Base-by-base conservation (phyloP, 1,139 yeast genomes). In the Meyerozyma guilliermondii region DNA sequence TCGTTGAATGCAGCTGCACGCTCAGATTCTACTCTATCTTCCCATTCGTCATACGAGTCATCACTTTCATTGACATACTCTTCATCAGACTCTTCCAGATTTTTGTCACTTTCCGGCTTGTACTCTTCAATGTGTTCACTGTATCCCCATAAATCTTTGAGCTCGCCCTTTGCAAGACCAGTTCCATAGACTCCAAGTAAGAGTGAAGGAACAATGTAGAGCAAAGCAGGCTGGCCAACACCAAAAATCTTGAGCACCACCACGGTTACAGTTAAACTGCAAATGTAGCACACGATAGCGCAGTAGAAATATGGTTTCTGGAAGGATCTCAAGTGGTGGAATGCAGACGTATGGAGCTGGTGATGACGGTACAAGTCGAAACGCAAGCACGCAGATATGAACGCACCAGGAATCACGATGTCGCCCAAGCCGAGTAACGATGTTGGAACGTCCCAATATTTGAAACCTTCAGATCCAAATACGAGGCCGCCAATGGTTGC, bases 161-260 rank as follows among this genome's bases (percentile, higher is more conserved):
- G 50, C 35, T 81, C 85, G 1, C 74, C 74, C 20, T 65, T 56
- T 8, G 44, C 20, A 17, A 51, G 35, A 0, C 78, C 76, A 3
- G 63, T 51, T 0, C 52, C 33, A 1, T 60, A 31, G 1, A 68
- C 63, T 1, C 74, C 62, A 0, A 65, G 24, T 1, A 77, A 44
- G 39, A 81, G 46, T 4, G 68, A 55, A 4, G 91, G 89, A 6
- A 81, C 80, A 33, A 83, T 60, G 53, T 81, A 83, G 20, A 83
- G 58, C 45, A 83, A 62, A 0, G 89, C 89, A 1, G 89, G 89
- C 58, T 82, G 89, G 1, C 83, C 87, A 5, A 56, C 58, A 4
- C 70, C 53, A 48, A 52, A 76, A 2, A 55, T 42, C 38, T 63
- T 61, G 45, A 75, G 58, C 1, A 70, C 75, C 3, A 52, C 50